Conservation (phyloP, 176 grass and related monocot species). For the Chrysopogon serrulatus region DNA sequence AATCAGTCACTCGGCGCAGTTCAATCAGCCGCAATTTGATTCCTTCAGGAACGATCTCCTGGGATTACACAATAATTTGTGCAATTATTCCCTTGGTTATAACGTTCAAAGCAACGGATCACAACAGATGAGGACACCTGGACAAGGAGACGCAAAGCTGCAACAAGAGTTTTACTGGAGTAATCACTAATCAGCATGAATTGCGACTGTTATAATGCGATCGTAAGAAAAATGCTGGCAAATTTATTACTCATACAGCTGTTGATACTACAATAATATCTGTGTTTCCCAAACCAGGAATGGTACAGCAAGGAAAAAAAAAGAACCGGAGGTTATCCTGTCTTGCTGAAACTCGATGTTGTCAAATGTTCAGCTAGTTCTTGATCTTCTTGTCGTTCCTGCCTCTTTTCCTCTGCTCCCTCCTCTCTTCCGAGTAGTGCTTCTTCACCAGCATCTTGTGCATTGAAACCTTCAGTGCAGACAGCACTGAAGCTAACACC, state of each 20-base stretch:
- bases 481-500: slow-evolving; percentile 50
- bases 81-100: background rate
- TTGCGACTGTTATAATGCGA: background rate
- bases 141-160: background rate
- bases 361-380: slow-evolving; percentile 25
- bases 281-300: background rate
- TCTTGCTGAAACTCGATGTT: background rate
- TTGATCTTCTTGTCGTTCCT: slow-evolving; percentile 89
- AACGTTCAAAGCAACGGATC: background rate
- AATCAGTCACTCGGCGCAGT: slow-evolving; percentile 5
- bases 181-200: background rate
- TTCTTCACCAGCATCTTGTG: slow-evolving; percentile 92
- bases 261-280: background rate
- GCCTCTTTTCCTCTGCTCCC: slow-evolving; percentile 74
- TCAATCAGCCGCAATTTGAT: slow-evolving; percentile 26
- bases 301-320: slow-evolving; percentile 16
- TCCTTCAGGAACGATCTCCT: background rate
- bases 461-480: slow-evolving; percentile 66
- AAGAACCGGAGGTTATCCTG: background rate
- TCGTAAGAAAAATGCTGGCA: background rate
- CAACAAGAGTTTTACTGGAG: background rate
- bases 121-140: background rate
- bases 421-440: slow-evolving; percentile 82
- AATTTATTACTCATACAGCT: background rate
- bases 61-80: background rate